Base-by-base conservation (phyloP, 2,329 filamentous ascomycete species). In the Hirsutella thompsonii region DNA sequence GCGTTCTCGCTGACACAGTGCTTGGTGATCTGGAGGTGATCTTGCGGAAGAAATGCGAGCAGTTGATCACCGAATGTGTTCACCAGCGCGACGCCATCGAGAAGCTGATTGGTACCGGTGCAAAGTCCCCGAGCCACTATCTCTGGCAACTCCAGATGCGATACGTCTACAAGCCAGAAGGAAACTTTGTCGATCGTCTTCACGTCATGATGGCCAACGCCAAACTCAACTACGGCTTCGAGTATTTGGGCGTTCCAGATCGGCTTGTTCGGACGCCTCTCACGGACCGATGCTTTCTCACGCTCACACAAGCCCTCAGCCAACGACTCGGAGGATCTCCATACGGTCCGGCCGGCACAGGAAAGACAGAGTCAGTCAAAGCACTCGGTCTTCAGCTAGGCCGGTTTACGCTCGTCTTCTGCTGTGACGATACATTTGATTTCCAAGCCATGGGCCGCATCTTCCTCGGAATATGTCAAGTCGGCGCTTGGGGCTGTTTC, bases 381-480 rank as follows among this genome's bases (percentile, higher is more conserved):
- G 92, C 92, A 18, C 74, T 99, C 20, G 93, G 92, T 69, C 76
- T 98, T 4, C 89, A 98, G 60, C 79, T 99, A 41, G 93, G 92
- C 58, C 81, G 93, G 45, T 99, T 98, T 60, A 98, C 93, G 2
- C 76, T 99, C 20, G 93, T 99, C 21, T 98, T 99, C 69, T 98
- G 93, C 62, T 99, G 92, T 67, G 92, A 99, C 57, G 92, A 98
- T 63, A 98, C 92, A 0, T 99, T 99, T 55, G 92, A 99, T 61
- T 98, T 96, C 71, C 92, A 98, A 57, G 92, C 92, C 39, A 98
- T 99, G 92, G 93, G 93, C 13, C 86, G 92, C 51, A 99, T 99
- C 53, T 98, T 99, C 74, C 73, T 98, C 29, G 92, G 92, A 73
- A 94, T 99, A 47, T 98, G 93, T 60, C 92, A 98, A 61, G 92